Base-by-base conservation (phyloP, 345 rosid genomes). In the Adansonia digitata region DNA sequence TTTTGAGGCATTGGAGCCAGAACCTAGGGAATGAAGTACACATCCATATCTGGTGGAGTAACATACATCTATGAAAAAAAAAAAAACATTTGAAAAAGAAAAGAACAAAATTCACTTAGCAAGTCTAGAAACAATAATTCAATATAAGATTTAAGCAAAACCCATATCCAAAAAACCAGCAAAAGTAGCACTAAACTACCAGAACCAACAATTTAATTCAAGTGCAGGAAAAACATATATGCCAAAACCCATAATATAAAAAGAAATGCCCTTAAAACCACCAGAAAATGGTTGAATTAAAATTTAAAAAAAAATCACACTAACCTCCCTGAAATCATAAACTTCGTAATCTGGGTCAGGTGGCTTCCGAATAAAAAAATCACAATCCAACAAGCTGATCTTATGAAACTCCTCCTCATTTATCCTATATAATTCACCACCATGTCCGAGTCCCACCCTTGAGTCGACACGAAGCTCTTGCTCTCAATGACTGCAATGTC, bases 291-390 rank as follows among this genome's bases (percentile, higher is more conserved):
- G n/a, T n/a, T n/a, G n/a, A n/a, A n/a, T n/a, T n/a, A n/a, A n/a
- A n/a, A n/a, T n/a, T n/a, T n/a, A n/a, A n/a, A n/a, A n/a, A n/a
- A 13, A 20, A 11, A 15, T 18, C 4, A 0, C 31, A 57, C 84
- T 34, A 7, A 90, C 98, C 97, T 94, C 98, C 59, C 97, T 84
- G 84, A 94, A 94, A 77, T 94, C 98, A 77, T 89, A 94, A 53
- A 94, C 98, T 82, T 92, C 95, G 49, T 88, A 81, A 69, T 94
- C 98, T 2, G 95, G 97, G 80, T 92, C 97, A 34, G 97, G 98
- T 1, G 98, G 97, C 78, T 90, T 92, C 83, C 98, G 81, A 62
- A 94, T 92, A 51, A 94, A 94, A 86, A 94, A 92, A 79, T 94
- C 97, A 64, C 97, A 94, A n/a, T 94, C 94, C 22, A 91, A 10